These are phyloP conservation scores for Colletotrichum lentis DNA, from an alignment of 2,329 filamentous ascomycete species.

Conservation along the genomic window DNA sequence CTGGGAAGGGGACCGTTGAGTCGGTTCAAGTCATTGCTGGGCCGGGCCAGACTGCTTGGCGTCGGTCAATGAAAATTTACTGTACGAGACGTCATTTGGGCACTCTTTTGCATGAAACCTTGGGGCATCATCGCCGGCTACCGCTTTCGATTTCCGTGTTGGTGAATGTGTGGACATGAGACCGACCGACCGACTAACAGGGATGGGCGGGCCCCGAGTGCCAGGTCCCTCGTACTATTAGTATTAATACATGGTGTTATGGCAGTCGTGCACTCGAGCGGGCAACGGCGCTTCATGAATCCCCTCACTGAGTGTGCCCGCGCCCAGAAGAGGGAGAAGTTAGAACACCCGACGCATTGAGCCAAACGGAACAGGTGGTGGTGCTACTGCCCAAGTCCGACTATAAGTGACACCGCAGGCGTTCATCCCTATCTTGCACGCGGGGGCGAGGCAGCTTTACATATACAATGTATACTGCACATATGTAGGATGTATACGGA, in stretches of 20 bases:
- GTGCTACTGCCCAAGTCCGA: neutral
- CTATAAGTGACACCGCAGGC: constrained; percentile 12
- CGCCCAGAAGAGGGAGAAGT: no score
- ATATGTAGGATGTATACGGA: no score
- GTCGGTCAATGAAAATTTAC: no score
- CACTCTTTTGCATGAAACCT: no score
- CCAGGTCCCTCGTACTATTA: neutral
- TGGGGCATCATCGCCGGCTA: neutral
- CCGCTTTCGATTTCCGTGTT: neutral
- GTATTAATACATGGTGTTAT: neutral
- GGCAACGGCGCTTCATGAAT: no score
- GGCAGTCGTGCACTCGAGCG: neutral
- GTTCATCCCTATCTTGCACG: constrained; percentile 22
- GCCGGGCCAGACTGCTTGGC: neutral
- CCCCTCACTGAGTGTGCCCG: no score
- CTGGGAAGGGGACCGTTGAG: constrained; percentile 21
- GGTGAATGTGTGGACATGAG: neutral
- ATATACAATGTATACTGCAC: no score
- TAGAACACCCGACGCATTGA: no score
- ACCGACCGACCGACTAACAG: neutral
- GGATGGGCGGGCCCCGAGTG: no score
- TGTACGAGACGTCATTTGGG: neutral
- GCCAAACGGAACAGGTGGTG: constrained; percentile 2
- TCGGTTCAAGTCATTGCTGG: constrained; percentile 19
- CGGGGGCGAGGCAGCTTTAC: constrained; percentile 14